Evolutionary conservation across 73 alveolate genomes (phyloP), one percentile per base, ranked within the genome.

Genomic region (Paramecium octaurelia): DNA sequence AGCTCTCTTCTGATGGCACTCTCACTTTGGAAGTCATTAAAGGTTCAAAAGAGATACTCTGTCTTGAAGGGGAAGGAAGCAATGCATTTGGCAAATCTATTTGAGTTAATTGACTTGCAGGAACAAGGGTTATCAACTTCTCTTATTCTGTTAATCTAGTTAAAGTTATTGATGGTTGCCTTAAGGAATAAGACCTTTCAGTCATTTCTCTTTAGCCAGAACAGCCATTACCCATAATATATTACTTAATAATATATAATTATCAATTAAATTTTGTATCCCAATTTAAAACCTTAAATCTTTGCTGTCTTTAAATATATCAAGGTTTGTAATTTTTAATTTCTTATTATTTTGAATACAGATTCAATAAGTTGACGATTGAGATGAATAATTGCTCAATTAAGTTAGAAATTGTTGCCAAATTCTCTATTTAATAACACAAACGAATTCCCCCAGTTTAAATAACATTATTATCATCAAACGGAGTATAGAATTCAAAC

Each of bases 1-100:
- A 34, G 21, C 84, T 64, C 46, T 64, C 84, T 64, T 64, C 84
- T 11, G 84, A 64, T 6, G 84, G 84, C 12, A 64, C 84, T 64
- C 84, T 27, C 2, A 64, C 84, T 34, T 64, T 64, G 4, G 84
- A 64, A 18, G 24, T 64, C 23, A 11, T 10, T 64, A 64, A 12
- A 27, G 42, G 11, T 11, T 64, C 84, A 34, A 64, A 64, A 31
- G 21, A 23, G 9, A 64, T 64, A 12, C 46, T 64, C 27, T 27
- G 9, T 64, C 46, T 64, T 27, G 84, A 64, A 2, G 84, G 84
- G 12, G 84, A 64, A 14, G 42, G 84, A 11, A 64, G 46, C n/a
- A 64, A 12, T 27, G 84, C 84, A 64, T 64, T 64, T 31, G 84
- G 84, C 7, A 64, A 8, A 8, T 64, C 84, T 12, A 64, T 64